Base-by-base conservation (phyloP, 176 grass and related monocot species). In the Canna indica region DNA sequence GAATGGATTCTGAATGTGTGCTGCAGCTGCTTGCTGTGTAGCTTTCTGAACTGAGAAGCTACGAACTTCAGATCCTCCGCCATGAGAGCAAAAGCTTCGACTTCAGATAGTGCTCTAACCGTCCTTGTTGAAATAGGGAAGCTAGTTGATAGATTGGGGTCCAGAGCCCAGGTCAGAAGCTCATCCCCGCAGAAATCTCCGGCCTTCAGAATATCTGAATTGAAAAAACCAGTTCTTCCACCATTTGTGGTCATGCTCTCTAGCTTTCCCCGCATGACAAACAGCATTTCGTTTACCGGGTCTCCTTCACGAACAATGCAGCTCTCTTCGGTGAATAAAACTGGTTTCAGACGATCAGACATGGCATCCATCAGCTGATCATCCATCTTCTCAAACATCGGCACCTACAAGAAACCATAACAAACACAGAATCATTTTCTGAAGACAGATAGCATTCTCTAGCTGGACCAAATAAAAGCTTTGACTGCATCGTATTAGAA, bases 171-270 rank as follows among this genome's bases (percentile, higher is more conserved):
- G 56, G 92, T 91, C 36, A 96, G 81, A 27, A 91, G 92, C 81
- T 96, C 88, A 75, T 96, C 92, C n/a, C 88, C 92, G 30, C 88
- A 96, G 28, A 96, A 96, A 58, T 91, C 92, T 76, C 92, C 92
- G 32, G 85, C 88, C 65, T 91, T 83, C 8, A 96, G 74, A 68
- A 87, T 67, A 76, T 82, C 80, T 22, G 85, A 91, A 69, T 91
- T 87, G 67, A 90, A 88, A 57, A 96, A 90, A 5, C 92, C 92
- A 6, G 83, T 96, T 61, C 85, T 84, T 31, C 88, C 92, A 47
- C 93, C 93, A 79, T 86, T 86, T 59, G 88, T 96, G 36, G 88
- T 87, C 47, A 75, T 85, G 66, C 86, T 89, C 75, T 83, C 86
- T 0, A 96, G 75, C 32, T 84, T 79, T 75, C 93, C 93, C 64